Base-by-base conservation (phyloP, 1,284 basidiomycete species). In the Fomitopsis schrenkii region DNA sequence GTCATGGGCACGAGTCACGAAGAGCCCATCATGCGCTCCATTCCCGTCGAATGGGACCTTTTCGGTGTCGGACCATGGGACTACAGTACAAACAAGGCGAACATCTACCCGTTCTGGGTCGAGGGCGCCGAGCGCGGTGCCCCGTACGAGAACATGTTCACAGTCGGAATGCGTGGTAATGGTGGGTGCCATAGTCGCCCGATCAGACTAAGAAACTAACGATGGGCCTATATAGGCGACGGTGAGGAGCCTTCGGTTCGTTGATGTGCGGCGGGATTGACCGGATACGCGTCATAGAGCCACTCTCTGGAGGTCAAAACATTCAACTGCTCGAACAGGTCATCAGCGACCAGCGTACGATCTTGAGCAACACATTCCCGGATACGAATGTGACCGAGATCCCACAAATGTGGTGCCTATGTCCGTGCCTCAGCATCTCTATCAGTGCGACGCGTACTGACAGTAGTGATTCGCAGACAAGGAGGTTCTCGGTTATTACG, bases 1-100 rank as follows among this genome's bases (percentile, higher is more conserved):
- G 87, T 86, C 28, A 90, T 90, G 84, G 87, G 81, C 41, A 87
- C 85, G 15, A 86, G 83, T 68, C 85, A 88, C 66, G 81, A 87
- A 71, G 85, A 88, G 67, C 85, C 86, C 5, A 84, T 87, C 80
- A 83, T 83, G 80, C 83, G 84, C 41, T 82, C 83, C 28, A 83
- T 80, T 2, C 85, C 85, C 0, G 80, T 80, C 57, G 87, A 89
- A 67, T 89, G 84, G 79, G 76, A 70, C 61, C 69, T 83, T 2
- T 83, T 83, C 66, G 83, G 80, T 2, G 71, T 70, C 3, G 87
- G 87, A 2, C 68, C 77, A 0, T 90, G 87, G 87, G 82, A 90
- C 68, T 90, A 87, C 66, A 75, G 71, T 4, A 76, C 71, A 7
- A 86, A 87, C 67, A 67, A 78, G 2, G 75, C 79, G 22, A 80